These are phyloP conservation scores for Coemansia sp. DNA, from an alignment of 192 early-diverging fungal genomes.

Conservation along the genomic window DNA sequence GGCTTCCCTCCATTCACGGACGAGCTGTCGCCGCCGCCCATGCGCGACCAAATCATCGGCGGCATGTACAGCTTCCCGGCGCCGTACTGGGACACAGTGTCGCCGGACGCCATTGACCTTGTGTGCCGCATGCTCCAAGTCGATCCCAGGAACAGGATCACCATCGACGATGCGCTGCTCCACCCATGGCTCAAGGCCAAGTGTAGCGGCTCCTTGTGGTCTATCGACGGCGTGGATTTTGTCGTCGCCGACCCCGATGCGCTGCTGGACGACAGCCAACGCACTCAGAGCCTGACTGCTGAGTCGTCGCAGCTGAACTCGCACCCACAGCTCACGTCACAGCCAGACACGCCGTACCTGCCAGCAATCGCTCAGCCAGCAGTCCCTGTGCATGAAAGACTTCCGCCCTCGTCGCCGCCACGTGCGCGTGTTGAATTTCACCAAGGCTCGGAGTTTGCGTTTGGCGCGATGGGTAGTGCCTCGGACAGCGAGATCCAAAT, in stretches of 20 bases:
- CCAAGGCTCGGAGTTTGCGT: conserved; percentile 15
- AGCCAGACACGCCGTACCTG: conserved; percentile 10
- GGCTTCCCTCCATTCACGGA: conserved; percentile 85
- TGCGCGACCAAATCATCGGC: conserved; percentile 66
- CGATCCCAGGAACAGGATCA: conserved; percentile 55
- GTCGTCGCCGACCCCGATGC: conserved; percentile 43
- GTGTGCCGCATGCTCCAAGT: conserved; percentile 56
- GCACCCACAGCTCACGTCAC: conserved; percentile 8
- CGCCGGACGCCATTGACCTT: conserved; percentile 61
- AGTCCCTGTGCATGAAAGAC: conserved; percentile 4
- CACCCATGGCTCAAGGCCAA: conserved; percentile 60
- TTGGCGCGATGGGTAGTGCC: conserved; percentile 11
- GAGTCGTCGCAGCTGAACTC: conserved; percentile 38
- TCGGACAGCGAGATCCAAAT: conserved; percentile 26
- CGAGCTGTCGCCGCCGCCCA: conserved; percentile 62
- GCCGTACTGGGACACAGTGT: conserved; percentile 79
- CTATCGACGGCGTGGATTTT: conserved; percentile 35
- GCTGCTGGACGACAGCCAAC: conserved; percentile 41
- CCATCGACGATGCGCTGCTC: conserved; percentile 56
- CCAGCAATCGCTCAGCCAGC: not conserved
- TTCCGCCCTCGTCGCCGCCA: conserved; percentile 23
- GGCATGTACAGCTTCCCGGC: conserved; percentile 77
- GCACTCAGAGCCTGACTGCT: conserved; percentile 45
- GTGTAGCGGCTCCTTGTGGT: conserved; percentile 28
- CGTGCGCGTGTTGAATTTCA: not conserved